Conservation (phyloP, 148 eudicot genomes). For the Pouteria glomerata region DNA sequence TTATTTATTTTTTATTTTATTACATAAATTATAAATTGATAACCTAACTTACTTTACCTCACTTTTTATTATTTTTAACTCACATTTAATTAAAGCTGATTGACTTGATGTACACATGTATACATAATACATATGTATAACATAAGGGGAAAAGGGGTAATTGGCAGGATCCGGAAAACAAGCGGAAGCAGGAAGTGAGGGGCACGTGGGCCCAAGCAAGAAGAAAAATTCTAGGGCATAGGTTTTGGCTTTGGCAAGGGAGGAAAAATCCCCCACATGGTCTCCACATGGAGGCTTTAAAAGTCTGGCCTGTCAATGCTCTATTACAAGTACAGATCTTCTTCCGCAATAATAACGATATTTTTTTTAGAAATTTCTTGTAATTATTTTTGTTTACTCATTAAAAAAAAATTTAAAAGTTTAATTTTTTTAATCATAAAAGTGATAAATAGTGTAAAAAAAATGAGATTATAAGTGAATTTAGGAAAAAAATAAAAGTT, state of each 20-base stretch:
- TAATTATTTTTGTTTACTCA: not conserved
- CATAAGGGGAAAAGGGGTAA: not conserved
- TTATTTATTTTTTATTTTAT: no score
- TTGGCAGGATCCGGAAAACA: slow-evolving; percentile 47
- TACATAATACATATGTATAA: no score
- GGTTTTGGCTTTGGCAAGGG: not conserved
- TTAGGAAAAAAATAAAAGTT: no score
- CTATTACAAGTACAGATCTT: slow-evolving; percentile 12
- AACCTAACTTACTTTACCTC: no score
- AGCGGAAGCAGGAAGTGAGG: slow-evolving; percentile 9
- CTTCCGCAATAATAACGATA: slow-evolving; percentile 4
- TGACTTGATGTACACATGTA: no score
- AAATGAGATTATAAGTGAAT: no score
- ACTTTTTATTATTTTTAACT: no score
- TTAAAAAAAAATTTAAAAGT: not conserved
- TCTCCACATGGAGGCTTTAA: slow-evolving; percentile 24
- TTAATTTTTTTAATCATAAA: no score
- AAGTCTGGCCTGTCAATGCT: slow-evolving; percentile 13
- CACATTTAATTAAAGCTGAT: no score
- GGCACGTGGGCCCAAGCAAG: slow-evolving; percentile 14
- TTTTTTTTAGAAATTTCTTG: not conserved
- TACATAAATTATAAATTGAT: no score
- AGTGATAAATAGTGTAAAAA: no score
- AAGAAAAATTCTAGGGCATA: slow-evolving; percentile 9
- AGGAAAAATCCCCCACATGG: slow-evolving; percentile 15